A percentile compares a stretch with the other conserved stretches of the same genome.
phyloP scores from a whole-genome alignment of 2,329 filamentous ascomycete genomes.

The Ophiostoma himal-ulmi region DNA sequence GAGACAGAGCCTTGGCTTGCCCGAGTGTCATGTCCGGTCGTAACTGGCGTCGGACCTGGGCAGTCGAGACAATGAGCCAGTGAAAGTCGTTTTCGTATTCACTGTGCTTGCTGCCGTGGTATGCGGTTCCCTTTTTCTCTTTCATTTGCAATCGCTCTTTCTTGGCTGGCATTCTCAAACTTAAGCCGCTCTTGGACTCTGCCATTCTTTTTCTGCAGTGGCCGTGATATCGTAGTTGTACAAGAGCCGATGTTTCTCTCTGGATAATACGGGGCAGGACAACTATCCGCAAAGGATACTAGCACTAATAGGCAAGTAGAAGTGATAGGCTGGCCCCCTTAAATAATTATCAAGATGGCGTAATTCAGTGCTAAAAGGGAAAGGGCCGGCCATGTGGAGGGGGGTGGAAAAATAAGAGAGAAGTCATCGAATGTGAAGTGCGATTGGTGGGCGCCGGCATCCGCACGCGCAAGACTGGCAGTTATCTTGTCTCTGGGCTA shows the following conservation, averaged over 20 bases:
- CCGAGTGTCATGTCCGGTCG: not conserved
- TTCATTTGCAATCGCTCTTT: not conserved
- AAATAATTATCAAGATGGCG: not conserved
- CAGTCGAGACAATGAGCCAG: not conserved
- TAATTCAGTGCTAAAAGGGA: constrained; percentile 8
- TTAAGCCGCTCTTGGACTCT: not conserved
- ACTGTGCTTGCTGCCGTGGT: not conserved
- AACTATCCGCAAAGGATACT: not conserved
- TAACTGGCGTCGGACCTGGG: not conserved
- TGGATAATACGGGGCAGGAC: not conserved
- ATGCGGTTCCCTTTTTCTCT: not conserved
- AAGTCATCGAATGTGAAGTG: not conserved
- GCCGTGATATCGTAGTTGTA: not conserved
- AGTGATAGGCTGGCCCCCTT: not conserved
- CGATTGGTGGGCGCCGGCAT: constrained; percentile 2
- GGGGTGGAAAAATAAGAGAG: not conserved
- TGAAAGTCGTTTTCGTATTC: not conserved
- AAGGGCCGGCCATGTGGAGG: constrained; percentile 1
- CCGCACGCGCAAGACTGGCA: not conserved
- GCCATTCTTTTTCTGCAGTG: not conserved
- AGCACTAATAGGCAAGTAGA: not conserved
- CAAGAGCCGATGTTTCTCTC: not conserved
- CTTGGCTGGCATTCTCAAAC: not conserved
- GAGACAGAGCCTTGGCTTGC: not conserved
- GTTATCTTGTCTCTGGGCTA: not conserved